phyloP scores from a whole-genome alignment of 2,329 filamentous ascomycete species.

The Thielaviopsis populi region DNA sequence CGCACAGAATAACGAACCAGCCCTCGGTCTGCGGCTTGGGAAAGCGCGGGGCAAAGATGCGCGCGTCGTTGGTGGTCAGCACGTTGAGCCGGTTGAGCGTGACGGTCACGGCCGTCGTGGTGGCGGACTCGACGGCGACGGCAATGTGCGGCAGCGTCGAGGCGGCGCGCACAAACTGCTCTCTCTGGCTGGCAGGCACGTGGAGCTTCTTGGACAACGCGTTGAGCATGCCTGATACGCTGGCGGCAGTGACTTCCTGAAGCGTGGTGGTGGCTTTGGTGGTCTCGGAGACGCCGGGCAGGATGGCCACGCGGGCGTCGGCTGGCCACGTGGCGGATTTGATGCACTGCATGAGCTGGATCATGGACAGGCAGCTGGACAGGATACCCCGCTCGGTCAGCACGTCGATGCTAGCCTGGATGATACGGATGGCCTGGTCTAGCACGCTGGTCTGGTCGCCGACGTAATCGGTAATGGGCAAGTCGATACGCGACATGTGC shows the following conservation, averaged over 20 bases:
- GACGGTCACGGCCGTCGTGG: constrained; percentile 39
- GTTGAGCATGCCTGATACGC: constrained; percentile 18
- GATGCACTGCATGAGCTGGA: constrained; percentile 74
- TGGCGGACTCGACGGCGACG: constrained; percentile 34
- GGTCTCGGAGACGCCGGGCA: constrained; percentile 50
- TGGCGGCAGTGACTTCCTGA: constrained; percentile 28
- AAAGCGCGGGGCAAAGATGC: constrained; percentile 76
- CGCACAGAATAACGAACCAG: constrained; percentile 71
- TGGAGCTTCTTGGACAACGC: constrained; percentile 36
- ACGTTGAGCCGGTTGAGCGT: constrained; percentile 52
- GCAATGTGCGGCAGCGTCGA: constrained; percentile 54
- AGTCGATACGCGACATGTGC: constrained; percentile 80
- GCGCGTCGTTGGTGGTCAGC: constrained; percentile 47
- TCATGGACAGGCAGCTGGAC: constrained; percentile 65
- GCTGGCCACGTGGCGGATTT: constrained; percentile 86
- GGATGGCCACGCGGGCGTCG: constrained; percentile 62
- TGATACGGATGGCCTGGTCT: constrained; percentile 91
- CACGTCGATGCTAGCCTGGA: constrained; percentile 88
- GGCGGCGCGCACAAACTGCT: constrained; percentile 42
- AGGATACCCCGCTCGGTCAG: constrained; percentile 77
- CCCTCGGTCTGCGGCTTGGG: constrained; percentile 91
- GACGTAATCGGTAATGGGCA: constrained; percentile 94
- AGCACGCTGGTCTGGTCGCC: constrained; percentile 82
- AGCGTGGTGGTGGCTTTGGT: constrained; percentile 29
- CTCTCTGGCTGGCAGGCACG: constrained; percentile 31